These are phyloP conservation scores for Cymbopogon citratus DNA, from an alignment of 176 grass and related monocot species.

Conservation along the genomic window DNA sequence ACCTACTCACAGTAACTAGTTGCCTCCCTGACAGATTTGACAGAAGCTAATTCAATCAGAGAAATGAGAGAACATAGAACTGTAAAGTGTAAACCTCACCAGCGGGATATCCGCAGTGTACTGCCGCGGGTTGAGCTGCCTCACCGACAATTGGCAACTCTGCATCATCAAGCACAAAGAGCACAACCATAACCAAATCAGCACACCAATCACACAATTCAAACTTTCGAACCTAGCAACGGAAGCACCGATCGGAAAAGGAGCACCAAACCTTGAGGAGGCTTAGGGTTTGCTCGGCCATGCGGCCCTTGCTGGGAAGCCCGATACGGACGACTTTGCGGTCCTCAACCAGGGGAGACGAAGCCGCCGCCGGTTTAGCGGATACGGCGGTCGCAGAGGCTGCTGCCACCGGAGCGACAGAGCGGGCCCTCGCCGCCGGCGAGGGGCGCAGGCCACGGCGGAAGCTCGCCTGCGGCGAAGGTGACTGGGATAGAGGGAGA, in stretches of 20 bases:
- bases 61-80: too few species aligned
- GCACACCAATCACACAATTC: background rate
- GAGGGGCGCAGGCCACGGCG: background rate
- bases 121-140: slow-evolving; percentile 79
- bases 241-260: background rate
- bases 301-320: slow-evolving; percentile 86
- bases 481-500: background rate
- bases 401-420: background rate
- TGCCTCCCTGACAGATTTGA: background rate
- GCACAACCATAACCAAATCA: background rate
- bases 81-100: too few species aligned
- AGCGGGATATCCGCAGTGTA: slow-evolving; percentile 80
- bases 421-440: background rate
- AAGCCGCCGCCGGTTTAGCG: background rate
- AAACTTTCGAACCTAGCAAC: background rate
- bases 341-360: slow-evolving; percentile 11
- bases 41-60: background rate
- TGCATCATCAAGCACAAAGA: slow-evolving; percentile 23
- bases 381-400: slow-evolving; percentile 29
- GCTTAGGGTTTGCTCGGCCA: slow-evolving; percentile 80
- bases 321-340: slow-evolving; percentile 71
- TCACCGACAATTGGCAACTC: slow-evolving; percentile 84
- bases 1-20: background rate
- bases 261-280: slow-evolving; percentile 55
- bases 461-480: background rate